These are phyloP conservation scores for Citrus hindsii DNA, from an alignment of 345 rosid genomes.

Conservation along the genomic window DNA sequence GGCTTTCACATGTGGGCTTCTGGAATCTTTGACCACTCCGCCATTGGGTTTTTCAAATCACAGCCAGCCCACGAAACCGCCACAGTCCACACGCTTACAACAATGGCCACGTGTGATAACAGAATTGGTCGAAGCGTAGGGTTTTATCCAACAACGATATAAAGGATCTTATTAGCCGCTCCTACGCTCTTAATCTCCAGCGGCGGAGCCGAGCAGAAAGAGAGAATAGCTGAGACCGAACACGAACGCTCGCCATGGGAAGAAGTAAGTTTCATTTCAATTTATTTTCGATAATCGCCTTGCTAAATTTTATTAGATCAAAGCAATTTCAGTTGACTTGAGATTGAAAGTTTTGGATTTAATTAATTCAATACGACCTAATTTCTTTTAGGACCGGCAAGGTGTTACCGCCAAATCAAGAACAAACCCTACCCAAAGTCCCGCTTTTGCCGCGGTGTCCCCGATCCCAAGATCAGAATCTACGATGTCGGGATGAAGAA, in stretches of 20 bases:
- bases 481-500: conserved; percentile 64
- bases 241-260: conserved; percentile 23
- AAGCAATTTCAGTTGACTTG: background rate
- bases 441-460: conserved; percentile 56
- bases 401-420: conserved; percentile 49
- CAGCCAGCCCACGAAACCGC: background rate
- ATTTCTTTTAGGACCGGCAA: conserved; percentile 20
- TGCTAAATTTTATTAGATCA: background rate
- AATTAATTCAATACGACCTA: background rate
- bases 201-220: background rate
- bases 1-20: no score
- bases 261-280: conserved; percentile 20
- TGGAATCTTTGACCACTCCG: no score
- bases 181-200: background rate
- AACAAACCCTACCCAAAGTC: conserved; percentile 58
- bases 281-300: no score
- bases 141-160: background rate
- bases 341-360: background rate
- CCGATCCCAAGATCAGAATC: conserved; percentile 54
- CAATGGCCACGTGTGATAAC: background rate
- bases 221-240: background rate
- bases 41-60: background rate
- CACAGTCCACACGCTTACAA: background rate
- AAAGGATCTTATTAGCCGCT: background rate
- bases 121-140: background rate